Percentiles rank a stretch among this genome's conserved stretches.
Conservation (phyloP, 768 basidiomycete genomes). For the Kwoniella botswanensis region DNA sequence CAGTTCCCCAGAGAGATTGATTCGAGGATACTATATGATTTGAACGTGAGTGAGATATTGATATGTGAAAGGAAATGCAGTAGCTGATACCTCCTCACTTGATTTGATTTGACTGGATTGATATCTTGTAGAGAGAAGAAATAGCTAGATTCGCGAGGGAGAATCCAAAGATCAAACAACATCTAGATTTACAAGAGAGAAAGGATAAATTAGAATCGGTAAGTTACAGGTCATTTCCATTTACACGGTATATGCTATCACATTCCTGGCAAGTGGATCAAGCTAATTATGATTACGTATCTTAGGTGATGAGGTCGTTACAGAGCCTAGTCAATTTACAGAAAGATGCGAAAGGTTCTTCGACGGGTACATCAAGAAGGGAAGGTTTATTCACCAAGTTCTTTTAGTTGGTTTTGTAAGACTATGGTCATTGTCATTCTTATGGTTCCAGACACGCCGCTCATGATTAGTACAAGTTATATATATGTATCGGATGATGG, state of each 20-base stretch:
- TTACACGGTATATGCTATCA: too few relatives aligned
- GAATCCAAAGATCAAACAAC: slow-evolving; percentile 83
- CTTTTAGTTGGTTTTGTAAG: slow-evolving; percentile 34
- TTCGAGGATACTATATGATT: slow-evolving; percentile 85
- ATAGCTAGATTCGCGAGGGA: slow-evolving; percentile 91
- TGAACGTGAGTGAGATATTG: slow-evolving; percentile 64
- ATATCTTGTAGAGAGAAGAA: slow-evolving; percentile 66
- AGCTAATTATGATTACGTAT: too few relatives aligned
- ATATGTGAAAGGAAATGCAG: too few relatives aligned
- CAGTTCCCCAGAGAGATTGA: slow-evolving; percentile 99
- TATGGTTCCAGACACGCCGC: slow-evolving; percentile 7
- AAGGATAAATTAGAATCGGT: slow-evolving; percentile 98
- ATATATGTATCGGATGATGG: slow-evolving; percentile 18
- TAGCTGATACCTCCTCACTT: background rate
- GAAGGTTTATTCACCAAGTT: slow-evolving; percentile 57
- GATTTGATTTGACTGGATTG: background rate
- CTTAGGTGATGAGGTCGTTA: slow-evolving; percentile 90
- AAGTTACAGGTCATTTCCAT: slow-evolving; percentile 21
- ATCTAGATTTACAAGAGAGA: slow-evolving; percentile 91
- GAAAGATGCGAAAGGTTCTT: slow-evolving; percentile 67
- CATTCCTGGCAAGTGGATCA: too few relatives aligned
- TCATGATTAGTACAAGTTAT: slow-evolving; percentile 8
- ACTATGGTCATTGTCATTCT: background rate
- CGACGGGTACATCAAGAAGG: slow-evolving; percentile 5
- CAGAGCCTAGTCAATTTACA: slow-evolving; percentile 88